phyloP scores from a whole-genome alignment of 2,329 filamentous ascomycete species.

The Aspergillus sp. region DNA sequence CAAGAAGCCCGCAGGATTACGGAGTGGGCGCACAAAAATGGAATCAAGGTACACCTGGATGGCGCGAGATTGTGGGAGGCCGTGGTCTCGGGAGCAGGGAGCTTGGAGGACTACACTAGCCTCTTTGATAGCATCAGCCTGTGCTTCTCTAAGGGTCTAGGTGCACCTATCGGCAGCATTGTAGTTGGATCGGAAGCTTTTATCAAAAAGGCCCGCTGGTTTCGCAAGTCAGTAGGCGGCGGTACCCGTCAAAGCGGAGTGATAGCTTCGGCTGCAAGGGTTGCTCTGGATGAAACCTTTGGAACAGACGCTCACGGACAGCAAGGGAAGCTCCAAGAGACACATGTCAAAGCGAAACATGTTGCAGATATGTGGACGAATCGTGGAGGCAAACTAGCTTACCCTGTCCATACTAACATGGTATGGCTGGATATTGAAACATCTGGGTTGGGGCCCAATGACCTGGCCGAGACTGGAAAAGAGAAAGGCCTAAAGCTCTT shows the following conservation, averaged over 20 bases:
- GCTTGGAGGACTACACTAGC: conserved; percentile 64
- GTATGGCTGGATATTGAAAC: conserved; percentile 75
- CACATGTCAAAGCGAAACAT: conserved; percentile 62
- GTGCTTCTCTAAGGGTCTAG: conserved; percentile 80
- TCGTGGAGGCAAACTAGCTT: conserved; percentile 66
- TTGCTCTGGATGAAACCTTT: conserved; percentile 79
- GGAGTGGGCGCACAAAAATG: conserved; percentile 64
- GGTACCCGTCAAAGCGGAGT: conserved; percentile 76
- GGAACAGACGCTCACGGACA: conserved; percentile 57
- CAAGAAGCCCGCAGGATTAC: conserved; percentile 68
- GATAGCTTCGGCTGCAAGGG: conserved; percentile 70
- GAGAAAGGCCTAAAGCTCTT: conserved; percentile 58
- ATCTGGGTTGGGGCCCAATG: conserved; percentile 53
- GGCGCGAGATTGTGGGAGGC: conserved; percentile 83
- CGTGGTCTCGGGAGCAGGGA: conserved; percentile 67
- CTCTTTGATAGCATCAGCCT: conserved; percentile 73
- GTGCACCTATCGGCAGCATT: conserved; percentile 76
- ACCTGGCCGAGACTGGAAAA: conserved; percentile 56
- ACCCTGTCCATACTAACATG: conserved; percentile 88
- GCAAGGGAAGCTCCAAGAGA: conserved; percentile 60
- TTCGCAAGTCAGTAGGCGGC: conserved; percentile 78
- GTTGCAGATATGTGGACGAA: conserved; percentile 66
- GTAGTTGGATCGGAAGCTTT: conserved; percentile 61
- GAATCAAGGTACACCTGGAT: conserved; percentile 72
- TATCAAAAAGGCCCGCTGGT: conserved; percentile 69